These are phyloP conservation scores for Gymnopus androsaceus DNA, from an alignment of 1,284 basidiomycete species.

Conservation along the genomic window DNA sequence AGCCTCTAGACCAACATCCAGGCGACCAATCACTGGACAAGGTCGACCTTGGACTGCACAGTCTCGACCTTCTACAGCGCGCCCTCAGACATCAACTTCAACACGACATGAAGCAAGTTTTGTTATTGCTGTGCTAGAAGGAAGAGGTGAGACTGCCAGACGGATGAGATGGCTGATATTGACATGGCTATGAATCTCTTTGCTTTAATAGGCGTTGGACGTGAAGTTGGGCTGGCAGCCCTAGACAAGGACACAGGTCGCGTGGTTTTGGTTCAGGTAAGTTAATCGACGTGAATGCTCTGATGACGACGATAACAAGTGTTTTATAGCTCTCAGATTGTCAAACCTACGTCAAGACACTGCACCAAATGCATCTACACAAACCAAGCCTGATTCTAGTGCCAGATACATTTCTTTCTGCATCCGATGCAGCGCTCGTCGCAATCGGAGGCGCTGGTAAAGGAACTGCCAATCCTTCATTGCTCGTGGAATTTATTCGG, in stretches of 20 bases:
- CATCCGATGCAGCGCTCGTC: conserved; percentile 37
- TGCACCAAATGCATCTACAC: conserved; percentile 84
- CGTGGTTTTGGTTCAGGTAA: conserved; percentile 71
- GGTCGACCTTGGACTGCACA: conserved; percentile 43
- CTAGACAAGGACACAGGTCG: conserved; percentile 80
- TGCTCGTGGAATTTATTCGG: conserved; percentile 72
- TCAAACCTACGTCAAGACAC: conserved; percentile 82
- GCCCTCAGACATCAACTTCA: conserved; percentile 65
- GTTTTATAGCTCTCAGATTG: conserved; percentile 71
- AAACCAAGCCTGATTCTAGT: conserved; percentile 73
- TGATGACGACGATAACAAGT: neutral
- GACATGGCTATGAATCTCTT: too few species aligned
- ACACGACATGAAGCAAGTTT: conserved; percentile 58
- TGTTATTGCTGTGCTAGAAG: conserved; percentile 71
- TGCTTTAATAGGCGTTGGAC: too few species aligned
- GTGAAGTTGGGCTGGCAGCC: conserved; percentile 85
- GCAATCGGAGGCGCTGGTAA: conserved; percentile 45
- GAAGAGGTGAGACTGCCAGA: too few species aligned
- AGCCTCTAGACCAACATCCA: conserved; percentile 12
- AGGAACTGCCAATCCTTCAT: conserved; percentile 47
- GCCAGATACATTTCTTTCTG: conserved; percentile 74
- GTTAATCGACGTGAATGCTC: neutral
- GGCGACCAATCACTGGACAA: conserved; percentile 21
- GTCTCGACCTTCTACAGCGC: conserved; percentile 45
- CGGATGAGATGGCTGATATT: too few species aligned